A percentile compares a stretch with the other conserved stretches of the same genome.
Evolutionary conservation across 495 filamentous ascomycete species (phyloP).

Genomic region (Massariosphaeria phaeospora): DNA sequence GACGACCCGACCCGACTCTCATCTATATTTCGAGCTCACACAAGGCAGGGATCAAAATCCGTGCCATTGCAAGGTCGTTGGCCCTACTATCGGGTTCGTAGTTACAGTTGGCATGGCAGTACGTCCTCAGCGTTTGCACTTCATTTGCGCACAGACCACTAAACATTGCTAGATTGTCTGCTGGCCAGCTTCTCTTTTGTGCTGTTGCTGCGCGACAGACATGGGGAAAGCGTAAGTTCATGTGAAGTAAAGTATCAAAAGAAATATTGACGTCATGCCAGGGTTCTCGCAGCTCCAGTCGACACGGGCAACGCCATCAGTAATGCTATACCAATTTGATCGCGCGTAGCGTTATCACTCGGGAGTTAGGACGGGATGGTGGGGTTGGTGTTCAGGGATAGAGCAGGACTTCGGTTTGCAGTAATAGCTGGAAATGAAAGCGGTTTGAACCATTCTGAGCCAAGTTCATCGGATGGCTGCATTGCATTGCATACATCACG

Average conservation of each 20-base stretch:
- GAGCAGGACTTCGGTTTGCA: not conserved
- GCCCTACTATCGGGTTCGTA: conserved; percentile 54
- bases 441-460: not conserved
- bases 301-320: conserved; percentile 52
- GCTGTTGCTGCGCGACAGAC: conserved; percentile 55
- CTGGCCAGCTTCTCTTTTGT: conserved; percentile 56
- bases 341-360: too few species aligned
- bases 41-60: conserved; percentile 48
- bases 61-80: conserved; percentile 58
- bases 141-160: conserved; percentile 7
- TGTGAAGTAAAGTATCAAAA: not conserved
- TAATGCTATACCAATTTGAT: conserved; percentile 53
- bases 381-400: too few species aligned
- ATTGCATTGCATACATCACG: not conserved
- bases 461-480: not conserved
- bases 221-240: conserved; percentile 52
- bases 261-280: conserved; percentile 26
- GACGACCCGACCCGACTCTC: not conserved
- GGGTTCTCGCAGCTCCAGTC: conserved; percentile 52
- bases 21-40: not conserved
- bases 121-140: conserved; percentile 33
- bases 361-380: too few species aligned
- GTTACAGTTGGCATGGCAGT: conserved; percentile 51
- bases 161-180: conserved; percentile 47
- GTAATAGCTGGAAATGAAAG: conserved; percentile 5